phyloP scores from a whole-genome alignment of 495 filamentous ascomycete species.

The Glarea lozoyensis region DNA sequence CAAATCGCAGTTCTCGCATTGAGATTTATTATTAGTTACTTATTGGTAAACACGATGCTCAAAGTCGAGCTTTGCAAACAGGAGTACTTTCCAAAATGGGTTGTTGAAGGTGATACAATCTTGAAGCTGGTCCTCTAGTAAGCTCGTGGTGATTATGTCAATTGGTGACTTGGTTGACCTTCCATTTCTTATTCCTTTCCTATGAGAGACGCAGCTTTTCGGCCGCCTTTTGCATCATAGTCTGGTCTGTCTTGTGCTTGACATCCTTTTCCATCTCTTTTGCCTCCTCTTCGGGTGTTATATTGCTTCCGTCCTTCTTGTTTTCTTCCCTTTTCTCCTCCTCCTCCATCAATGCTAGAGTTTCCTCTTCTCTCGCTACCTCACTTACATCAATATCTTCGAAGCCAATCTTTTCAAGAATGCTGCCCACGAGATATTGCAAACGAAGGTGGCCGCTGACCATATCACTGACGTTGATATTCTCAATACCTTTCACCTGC shows the following conservation, averaged over 20 bases:
- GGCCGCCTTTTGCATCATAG: conserved; percentile 14
- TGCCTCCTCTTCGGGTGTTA: conserved; percentile 16
- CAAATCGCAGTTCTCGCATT: too few species aligned
- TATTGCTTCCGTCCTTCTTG: conserved; percentile 11
- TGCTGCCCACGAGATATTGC: conserved; percentile 41
- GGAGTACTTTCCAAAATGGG: too few species aligned
- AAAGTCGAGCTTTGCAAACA: too few species aligned
- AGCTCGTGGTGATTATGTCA: too few species aligned
- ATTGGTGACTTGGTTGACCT: not conserved
- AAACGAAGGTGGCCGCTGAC: conserved; percentile 47
- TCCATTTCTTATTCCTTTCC: not conserved
- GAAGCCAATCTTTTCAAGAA: conserved; percentile 45
- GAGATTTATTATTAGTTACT: too few species aligned
- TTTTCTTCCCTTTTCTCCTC: conserved; percentile 28
- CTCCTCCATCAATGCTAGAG: conserved; percentile 30
- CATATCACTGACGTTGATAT: conserved; percentile 45
- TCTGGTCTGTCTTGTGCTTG: conserved; percentile 16
- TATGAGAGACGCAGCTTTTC: conserved; percentile 12
- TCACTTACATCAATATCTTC: conserved; percentile 41
- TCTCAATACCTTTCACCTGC: conserved; percentile 47
- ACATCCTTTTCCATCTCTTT: conserved; percentile 19
- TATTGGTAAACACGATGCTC: too few species aligned
- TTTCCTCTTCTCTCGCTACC: conserved; percentile 31
- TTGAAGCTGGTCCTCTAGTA: too few species aligned
- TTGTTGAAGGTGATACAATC: too few species aligned